phyloP scores from a whole-genome alignment of 2,329 filamentous ascomycete genomes.

The Aspergillus costaricaensis region DNA sequence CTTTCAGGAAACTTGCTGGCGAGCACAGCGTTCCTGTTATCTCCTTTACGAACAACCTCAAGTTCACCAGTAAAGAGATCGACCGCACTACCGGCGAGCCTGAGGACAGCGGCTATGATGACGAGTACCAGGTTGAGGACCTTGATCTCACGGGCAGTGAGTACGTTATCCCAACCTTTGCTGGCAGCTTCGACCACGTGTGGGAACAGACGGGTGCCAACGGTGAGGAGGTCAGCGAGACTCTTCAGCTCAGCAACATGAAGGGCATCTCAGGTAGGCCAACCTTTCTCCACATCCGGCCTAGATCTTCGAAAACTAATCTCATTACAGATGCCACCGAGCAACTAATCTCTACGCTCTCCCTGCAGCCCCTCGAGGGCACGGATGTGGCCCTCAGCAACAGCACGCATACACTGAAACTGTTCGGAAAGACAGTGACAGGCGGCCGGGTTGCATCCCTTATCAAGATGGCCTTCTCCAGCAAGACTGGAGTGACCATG shows the following conservation, averaged over 20 bases:
- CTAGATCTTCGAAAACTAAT: slow-evolving; percentile 26
- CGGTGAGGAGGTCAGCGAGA: slow-evolving; percentile 89
- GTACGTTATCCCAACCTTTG: slow-evolving; percentile 90
- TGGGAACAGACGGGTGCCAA: slow-evolving; percentile 92
- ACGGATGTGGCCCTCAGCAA: slow-evolving; percentile 86
- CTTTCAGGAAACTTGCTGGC: slow-evolving; percentile 80
- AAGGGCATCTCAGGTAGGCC: slow-evolving; percentile 88
- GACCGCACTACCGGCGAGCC: slow-evolving; percentile 92
- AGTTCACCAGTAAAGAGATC: slow-evolving; percentile 97
- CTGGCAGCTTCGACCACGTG: slow-evolving; percentile 90
- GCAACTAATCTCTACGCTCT: slow-evolving; percentile 80
- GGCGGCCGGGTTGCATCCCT: slow-evolving; percentile 86
- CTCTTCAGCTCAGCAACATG: slow-evolving; percentile 79
- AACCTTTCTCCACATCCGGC: slow-evolving; percentile 3
- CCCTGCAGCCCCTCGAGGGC: slow-evolving; percentile 89
- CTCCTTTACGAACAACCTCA: slow-evolving; percentile 88
- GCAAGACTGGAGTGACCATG: slow-evolving; percentile 90
- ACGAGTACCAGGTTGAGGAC: slow-evolving; percentile 96
- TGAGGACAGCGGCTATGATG: slow-evolving; percentile 89
- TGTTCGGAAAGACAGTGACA: slow-evolving; percentile 91
- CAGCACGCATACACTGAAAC: slow-evolving; percentile 89
- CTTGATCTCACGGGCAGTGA: slow-evolving; percentile 89
- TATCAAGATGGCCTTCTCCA: slow-evolving; percentile 90
- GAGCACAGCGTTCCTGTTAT: slow-evolving; percentile 75
- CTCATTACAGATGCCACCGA: slow-evolving; percentile 78